Base-by-base conservation (phyloP, 768 basidiomycete genomes). In the Agrocybe chaxingu region DNA sequence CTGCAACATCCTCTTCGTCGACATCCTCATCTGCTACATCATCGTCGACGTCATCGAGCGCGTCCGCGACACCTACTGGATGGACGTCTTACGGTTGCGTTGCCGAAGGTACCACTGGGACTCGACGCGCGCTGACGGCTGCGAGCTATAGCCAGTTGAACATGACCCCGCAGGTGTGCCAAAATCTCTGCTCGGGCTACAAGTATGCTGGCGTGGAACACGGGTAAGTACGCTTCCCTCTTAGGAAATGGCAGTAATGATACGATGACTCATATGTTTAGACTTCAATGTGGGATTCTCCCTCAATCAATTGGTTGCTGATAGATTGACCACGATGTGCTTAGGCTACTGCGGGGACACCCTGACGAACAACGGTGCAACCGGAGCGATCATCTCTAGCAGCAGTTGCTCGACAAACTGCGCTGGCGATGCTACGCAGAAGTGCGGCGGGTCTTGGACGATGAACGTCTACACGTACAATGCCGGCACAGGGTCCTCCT, bases 31-130 rank as follows among this genome's bases (percentile, higher is more conserved):
- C 65, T 2, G 60, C 53, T 8, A 37, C 58, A 12, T 31, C 60
- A 1, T 45, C 63, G 7, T 47, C 63, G 8, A 58, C 53, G 2
- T 38, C 55, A 7, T 41, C 60, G 2, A 44, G 55, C 8, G 35
- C 50, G 1, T 47, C 58, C 3, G 56, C 59, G 3, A 46, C 57
- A 11, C 46, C 62, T 8, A 52, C 58, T 11, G 31, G 34, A 10
- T 59, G 59, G 59, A 57, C 35, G 3, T 60, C 60, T 42, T 57
- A 63, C 29, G 69, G 69, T 36, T 70, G 69, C 36, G 58, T 67
- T 7, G 66, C 65, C 9, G 68, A 70, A 24, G 50, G 50, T 24
- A 52, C 44, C 3, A 46, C 50, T 8, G 50, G 50, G 40, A 55
- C 57, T 16, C 60, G 63, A 11, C 63, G 62, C 10, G 61, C 65